Percentiles rank a stretch among this genome's conserved stretches.
phyloP scores from a whole-genome alignment of 2,329 filamentous ascomycete genomes.

The Trichoderma endophyticum region DNA sequence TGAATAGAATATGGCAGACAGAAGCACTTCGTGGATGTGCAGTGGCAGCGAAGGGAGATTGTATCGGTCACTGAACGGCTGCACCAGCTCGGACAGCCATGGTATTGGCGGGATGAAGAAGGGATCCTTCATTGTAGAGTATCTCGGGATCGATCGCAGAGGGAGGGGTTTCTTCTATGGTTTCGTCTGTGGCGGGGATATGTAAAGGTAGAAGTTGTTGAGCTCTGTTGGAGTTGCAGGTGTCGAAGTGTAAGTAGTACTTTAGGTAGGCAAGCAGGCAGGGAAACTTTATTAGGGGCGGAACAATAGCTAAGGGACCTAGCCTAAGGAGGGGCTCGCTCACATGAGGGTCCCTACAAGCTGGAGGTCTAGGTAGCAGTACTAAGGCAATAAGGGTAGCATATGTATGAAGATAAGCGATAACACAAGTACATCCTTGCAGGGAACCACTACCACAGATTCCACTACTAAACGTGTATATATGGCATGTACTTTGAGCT shows the following conservation, averaged over 20 bases:
- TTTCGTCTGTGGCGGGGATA: background rate
- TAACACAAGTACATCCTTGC: background rate
- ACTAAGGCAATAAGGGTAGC: background rate
- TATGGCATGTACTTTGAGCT: background rate
- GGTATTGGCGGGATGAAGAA: constrained; percentile 64
- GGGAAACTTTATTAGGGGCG: background rate
- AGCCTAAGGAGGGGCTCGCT: background rate
- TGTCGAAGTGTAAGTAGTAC: background rate
- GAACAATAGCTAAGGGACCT: background rate
- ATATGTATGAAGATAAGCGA: constrained; percentile 9
- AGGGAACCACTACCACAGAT: background rate
- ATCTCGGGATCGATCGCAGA: background rate
- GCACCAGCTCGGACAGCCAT: constrained; percentile 52
- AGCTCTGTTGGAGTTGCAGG: background rate
- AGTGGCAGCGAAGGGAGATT: constrained; percentile 64
- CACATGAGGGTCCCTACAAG: background rate
- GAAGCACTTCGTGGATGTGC: constrained; percentile 73
- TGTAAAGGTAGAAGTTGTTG: background rate
- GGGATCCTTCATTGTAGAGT: constrained; percentile 63
- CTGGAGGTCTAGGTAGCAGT: background rate
- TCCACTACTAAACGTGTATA: background rate
- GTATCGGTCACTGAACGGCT: constrained; percentile 62
- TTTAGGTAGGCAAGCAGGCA: background rate
- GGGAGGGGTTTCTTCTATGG: background rate
- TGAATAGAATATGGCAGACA: constrained; percentile 66